These are phyloP conservation scores for Aspergillus puulaauensis DNA, from an alignment of 2,329 filamentous ascomycete species.

Conservation along the genomic window DNA sequence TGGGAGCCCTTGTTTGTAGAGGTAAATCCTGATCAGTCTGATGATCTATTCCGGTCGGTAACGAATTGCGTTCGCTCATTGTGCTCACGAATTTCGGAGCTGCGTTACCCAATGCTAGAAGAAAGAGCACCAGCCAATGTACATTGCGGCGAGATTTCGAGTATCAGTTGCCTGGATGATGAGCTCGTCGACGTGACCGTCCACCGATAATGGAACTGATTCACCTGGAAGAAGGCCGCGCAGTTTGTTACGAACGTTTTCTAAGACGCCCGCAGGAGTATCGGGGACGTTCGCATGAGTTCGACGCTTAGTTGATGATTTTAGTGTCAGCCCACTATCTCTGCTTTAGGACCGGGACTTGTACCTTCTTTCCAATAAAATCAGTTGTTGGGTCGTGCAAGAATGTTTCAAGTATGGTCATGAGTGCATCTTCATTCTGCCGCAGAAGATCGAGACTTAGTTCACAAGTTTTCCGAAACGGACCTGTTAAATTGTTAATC, in stretches of 20 bases:
- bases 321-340: not conserved
- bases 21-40: not conserved
- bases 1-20: not conserved
- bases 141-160: slow-evolving; percentile 84
- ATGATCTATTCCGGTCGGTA: not conserved
- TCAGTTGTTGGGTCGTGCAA: slow-evolving; percentile 96
- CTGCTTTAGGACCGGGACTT: not conserved
- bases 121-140: slow-evolving; percentile 88
- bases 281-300: slow-evolving; percentile 57
- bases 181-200: slow-evolving; percentile 95
- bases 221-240: slow-evolving; percentile 80
- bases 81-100: not conserved
- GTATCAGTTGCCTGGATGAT: slow-evolving; percentile 83
- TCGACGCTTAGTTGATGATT: slow-evolving; percentile 43
- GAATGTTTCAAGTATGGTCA: slow-evolving; percentile 96
- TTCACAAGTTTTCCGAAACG: slow-evolving; percentile 88
- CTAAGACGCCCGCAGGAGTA: slow-evolving; percentile 76
- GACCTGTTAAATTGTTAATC: slow-evolving; percentile 47
- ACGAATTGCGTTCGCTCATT: not conserved
- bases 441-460: slow-evolving; percentile 80
- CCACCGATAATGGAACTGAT: slow-evolving; percentile 88
- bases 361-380: slow-evolving; percentile 71
- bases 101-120: slow-evolving; percentile 46
- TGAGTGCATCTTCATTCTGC: slow-evolving; percentile 91
- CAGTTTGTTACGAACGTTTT: slow-evolving; percentile 84